Base-by-base conservation (phyloP, 192 early-diverging fungal genomes). In the Podila epicladia region DNA sequence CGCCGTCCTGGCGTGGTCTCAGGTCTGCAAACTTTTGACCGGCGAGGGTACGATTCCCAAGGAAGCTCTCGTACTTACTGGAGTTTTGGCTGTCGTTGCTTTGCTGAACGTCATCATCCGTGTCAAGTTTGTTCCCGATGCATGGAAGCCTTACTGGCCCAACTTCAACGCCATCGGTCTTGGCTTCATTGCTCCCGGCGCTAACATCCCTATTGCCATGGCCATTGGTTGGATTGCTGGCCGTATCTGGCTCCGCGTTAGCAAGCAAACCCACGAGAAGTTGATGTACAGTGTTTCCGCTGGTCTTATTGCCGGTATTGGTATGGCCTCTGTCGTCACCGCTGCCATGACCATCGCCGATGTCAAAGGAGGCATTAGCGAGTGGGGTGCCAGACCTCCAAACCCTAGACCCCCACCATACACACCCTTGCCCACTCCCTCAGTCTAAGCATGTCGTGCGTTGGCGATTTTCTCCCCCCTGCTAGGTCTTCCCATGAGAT, bases 91-190 rank as follows among this genome's bases (percentile, higher is more conserved):
- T 58, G 73, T 79, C 53, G 55, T 86, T 49, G 83, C 72, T 45
- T 31, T 84, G 49, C 11, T 74, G 53, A 72, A 74, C 31, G 74
- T 85, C 20, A 58, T 85, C 22, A 24, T 83, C 32, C 83, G 82
- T 62, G 69, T 77, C 69, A 84, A 83, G 78, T 83, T 82, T 38
- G 67, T 92, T 35, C 91, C 91, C 22, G 51, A 80, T 32, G 74
- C 77, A 31, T 87, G 85, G 82, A 83, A 76, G 59, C 79, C 71
- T 58, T 91, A 83, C 72, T 83, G 86, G 70, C 89, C 90, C 69
- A 89, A 89, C 77, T 51, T 90, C 51, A 91, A 88, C 68, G 86
- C 86, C 31, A 75, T 85, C 55, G 87, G 88, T 65, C 80, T 89
- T 62, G 86, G 85, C 29, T 88, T 89, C 75, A 86, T 87, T 53